phyloP scores from a whole-genome alignment of 352 stramenopile genomes.

The Globisporangium polare region DNA sequence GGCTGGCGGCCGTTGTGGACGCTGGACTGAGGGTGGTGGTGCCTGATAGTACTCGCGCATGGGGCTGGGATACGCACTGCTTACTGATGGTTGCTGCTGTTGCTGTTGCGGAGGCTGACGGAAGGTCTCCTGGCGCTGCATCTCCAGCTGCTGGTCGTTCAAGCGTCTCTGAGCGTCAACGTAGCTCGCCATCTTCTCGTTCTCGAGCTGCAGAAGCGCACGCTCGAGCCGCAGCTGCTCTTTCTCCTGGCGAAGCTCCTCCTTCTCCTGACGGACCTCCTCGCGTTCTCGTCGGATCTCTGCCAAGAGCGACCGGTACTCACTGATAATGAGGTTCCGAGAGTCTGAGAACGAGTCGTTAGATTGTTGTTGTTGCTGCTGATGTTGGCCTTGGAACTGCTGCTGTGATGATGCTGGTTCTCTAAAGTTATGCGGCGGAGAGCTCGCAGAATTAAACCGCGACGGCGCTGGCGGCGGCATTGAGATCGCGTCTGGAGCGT shows the following conservation, averaged over 20 bases:
- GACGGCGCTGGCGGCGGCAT: slow-evolving; percentile 25
- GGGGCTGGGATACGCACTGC: not conserved
- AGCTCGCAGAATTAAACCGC: slow-evolving; percentile 1
- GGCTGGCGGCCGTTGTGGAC: slow-evolving; percentile 5
- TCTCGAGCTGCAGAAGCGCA: slow-evolving; percentile 64
- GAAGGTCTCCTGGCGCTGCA: slow-evolving; percentile 17
- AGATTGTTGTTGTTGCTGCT: slow-evolving; percentile 17
- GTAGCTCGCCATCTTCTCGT: slow-evolving; percentile 63
- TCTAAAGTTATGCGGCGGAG: slow-evolving; percentile 6
- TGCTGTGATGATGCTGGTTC: slow-evolving; percentile 8
- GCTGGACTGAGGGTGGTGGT: not conserved
- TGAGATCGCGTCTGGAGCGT: not conserved
- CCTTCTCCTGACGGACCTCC: slow-evolving; percentile 65
- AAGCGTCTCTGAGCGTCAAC: slow-evolving; percentile 58
- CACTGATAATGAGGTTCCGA: slow-evolving; percentile 34
- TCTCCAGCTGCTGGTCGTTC: slow-evolving; percentile 49
- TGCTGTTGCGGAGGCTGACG: slow-evolving; percentile 20
- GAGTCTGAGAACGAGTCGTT: slow-evolving; percentile 9
- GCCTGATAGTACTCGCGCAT: slow-evolving; percentile 2
- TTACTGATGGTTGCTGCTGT: not conserved
- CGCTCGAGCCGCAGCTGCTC: slow-evolving; percentile 72
- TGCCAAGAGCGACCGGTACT: slow-evolving; percentile 58
- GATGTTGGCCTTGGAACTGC: slow-evolving; percentile 14
- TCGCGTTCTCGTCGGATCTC: slow-evolving; percentile 74
- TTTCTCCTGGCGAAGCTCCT: slow-evolving; percentile 62